Evolutionary conservation across 371 early-diverging fungal species (phyloP).

Genomic region (Zychaea mexicana): DNA sequence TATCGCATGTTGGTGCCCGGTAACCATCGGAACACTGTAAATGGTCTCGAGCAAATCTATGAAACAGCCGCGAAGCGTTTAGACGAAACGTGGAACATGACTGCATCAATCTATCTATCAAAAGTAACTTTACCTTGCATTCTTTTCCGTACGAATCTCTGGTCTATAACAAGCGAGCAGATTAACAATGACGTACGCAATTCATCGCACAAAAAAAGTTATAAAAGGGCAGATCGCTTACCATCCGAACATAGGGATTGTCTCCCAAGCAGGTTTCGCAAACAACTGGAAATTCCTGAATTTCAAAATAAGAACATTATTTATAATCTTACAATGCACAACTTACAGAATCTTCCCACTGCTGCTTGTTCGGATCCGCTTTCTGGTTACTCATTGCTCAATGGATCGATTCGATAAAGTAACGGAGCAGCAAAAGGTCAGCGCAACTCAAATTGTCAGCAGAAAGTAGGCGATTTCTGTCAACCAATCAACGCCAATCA

Average conservation of each 20-base stretch:
- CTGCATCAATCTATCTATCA: background rate
- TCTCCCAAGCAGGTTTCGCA: conserved; percentile 97
- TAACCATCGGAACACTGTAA: conserved; percentile 96
- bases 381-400: conserved; percentile 52
- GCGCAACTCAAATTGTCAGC: too few species aligned
- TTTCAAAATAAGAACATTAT: background rate
- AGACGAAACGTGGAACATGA: background rate
- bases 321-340: background rate
- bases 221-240: conserved; percentile 27
- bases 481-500: too few species aligned
- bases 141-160: conserved; percentile 85
- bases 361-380: conserved; percentile 72
- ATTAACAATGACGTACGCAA: background rate
- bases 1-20: conserved; percentile 94
- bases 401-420: background rate
- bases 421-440: too few species aligned
- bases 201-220: background rate
- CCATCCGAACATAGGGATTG: conserved; percentile 98
- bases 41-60: conserved; percentile 87
- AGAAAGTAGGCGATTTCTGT: too few species aligned
- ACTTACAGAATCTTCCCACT: conserved; percentile 73
- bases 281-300: conserved; percentile 81
- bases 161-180: conserved; percentile 47
- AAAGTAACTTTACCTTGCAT: conserved; percentile 82
- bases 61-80: too few species aligned